Percentiles rank a stretch among this genome's conserved stretches.
Evolutionary conservation across 2,329 filamentous ascomycete genomes (phyloP).

Genomic region (Zasmidium cellare): DNA sequence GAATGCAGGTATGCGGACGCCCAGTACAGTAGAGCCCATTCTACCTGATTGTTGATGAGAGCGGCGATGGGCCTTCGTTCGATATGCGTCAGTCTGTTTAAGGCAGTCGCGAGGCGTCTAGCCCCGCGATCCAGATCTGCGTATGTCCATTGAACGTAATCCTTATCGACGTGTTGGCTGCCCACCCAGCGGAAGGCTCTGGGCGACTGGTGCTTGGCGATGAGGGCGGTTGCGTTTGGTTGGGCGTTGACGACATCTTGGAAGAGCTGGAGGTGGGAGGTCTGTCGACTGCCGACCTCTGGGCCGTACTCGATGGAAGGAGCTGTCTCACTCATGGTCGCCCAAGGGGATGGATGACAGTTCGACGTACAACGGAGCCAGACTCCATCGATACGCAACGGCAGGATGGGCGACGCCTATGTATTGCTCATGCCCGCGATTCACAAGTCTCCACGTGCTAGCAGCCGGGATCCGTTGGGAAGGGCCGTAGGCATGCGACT

Average conservation of each 20-base stretch:
- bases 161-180: constrained; percentile 27
- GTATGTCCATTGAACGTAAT: constrained; percentile 34
- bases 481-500: constrained; percentile 3
- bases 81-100: constrained; percentile 33
- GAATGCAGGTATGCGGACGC: constrained; percentile 35
- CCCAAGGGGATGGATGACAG: constrained; percentile 16
- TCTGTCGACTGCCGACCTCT: constrained; percentile 23
- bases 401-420: constrained; percentile 19
- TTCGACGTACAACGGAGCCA: constrained; percentile 17
- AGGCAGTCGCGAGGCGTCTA: constrained; percentile 29
- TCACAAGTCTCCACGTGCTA: constrained; percentile 8
- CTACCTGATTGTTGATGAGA: constrained; percentile 34
- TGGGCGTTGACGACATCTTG: constrained; percentile 31
- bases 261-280: constrained; percentile 34
- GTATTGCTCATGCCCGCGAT: constrained; percentile 22
- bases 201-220: constrained; percentile 32
- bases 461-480: constrained; percentile 12
- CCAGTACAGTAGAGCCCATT: constrained; percentile 37
- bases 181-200: constrained; percentile 32
- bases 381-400: constrained; percentile 7
- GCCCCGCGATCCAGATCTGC: constrained; percentile 34
- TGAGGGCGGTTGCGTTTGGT: constrained; percentile 32
- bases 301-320: constrained; percentile 29
- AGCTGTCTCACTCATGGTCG: constrained; percentile 22
- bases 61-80: constrained; percentile 32